These are phyloP conservation scores for Thelonectria rubi DNA, from an alignment of 2,329 filamentous ascomycete genomes.

Conservation along the genomic window DNA sequence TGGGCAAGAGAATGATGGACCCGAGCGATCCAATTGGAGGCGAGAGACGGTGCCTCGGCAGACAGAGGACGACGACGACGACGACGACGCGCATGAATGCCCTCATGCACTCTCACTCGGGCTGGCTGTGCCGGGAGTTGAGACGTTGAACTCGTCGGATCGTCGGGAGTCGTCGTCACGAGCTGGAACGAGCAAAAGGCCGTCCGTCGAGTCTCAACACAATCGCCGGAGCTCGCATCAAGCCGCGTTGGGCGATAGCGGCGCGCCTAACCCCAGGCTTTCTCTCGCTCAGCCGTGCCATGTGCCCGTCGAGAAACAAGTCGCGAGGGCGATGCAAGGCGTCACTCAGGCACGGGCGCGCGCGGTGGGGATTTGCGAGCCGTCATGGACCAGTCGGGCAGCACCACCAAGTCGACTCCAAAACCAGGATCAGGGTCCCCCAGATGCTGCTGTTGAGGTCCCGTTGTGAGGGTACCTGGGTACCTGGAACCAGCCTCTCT, in stretches of 20 bases:
- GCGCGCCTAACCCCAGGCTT: conserved; percentile 16
- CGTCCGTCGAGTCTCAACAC: no score
- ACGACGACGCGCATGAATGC: no score
- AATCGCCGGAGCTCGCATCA: background rate
- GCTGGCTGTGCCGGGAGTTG: no score
- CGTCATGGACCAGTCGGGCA: conserved; percentile 1
- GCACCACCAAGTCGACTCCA: background rate
- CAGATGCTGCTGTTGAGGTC: no score
- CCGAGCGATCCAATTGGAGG: conserved; percentile 4
- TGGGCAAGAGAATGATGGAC: conserved; percentile 7
- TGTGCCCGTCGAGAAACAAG: background rate
- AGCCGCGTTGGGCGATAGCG: conserved; percentile 13
- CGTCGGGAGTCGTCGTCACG: background rate
- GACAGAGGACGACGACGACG: no score
- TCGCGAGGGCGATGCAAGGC: conserved; percentile 15
- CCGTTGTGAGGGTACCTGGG: no score
- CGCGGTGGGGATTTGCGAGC: conserved; percentile 1
- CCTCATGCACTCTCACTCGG: no score
- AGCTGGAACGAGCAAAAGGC: no score
- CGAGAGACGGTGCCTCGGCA: conserved; percentile 1
- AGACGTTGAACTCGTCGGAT: background rate
- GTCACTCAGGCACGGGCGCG: conserved; percentile 14
- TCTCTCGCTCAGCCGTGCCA: conserved; percentile 9
- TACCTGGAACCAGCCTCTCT: background rate
- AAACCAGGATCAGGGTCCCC: background rate